Base-by-base conservation (phyloP, 257 asterid genomes). In the Salvia miltiorrhiza region DNA sequence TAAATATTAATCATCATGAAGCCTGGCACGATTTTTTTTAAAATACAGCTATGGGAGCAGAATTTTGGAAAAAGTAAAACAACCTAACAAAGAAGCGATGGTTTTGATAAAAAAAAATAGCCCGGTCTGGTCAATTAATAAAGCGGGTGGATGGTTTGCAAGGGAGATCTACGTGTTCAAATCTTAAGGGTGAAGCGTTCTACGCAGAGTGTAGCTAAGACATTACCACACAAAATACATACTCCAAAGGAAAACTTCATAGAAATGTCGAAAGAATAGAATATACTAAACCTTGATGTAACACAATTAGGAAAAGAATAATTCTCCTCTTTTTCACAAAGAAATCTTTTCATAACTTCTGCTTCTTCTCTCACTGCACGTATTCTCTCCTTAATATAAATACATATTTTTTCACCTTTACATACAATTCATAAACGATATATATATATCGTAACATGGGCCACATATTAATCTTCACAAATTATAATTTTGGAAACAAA, bases 281-380 rank as follows among this genome's bases (percentile, higher is more conserved):
- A 84, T 82, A 74, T 75, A 21, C 72, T 78, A 72, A 47, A 67
- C 78, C 76, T 78, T 43, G 23, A 43, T 7, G 40, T 48, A 50
- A 70, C 72, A 52, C 72, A 24, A 62, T 44, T 14, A 75, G 73
- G 77, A 37, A 82, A 82, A 43, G 81, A 73, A 82, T 82, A 5
- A 57, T 58, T 62, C 75, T 63, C 30, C 20, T 32, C 65, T 39
- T 72, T 47, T 58, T 35, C 55, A 70, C 64, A 44, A 62, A 73
- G 56, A 24, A 78, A 68, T 23, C 55, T 40, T 64, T 69, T 11
- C 21, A 66, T 50, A 70, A 52, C 61, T 32, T 60, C 57, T 4
- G 45, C 10, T 52, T 58, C 56, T 69, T 73, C 48, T 43, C 17
- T 69, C 72, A 59, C 9, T 54, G 67, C 85, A 83, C 86, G 85